Evolutionary conservation across 352 stramenopile species (phyloP).

Genomic region (Pythium utonaiense): DNA sequence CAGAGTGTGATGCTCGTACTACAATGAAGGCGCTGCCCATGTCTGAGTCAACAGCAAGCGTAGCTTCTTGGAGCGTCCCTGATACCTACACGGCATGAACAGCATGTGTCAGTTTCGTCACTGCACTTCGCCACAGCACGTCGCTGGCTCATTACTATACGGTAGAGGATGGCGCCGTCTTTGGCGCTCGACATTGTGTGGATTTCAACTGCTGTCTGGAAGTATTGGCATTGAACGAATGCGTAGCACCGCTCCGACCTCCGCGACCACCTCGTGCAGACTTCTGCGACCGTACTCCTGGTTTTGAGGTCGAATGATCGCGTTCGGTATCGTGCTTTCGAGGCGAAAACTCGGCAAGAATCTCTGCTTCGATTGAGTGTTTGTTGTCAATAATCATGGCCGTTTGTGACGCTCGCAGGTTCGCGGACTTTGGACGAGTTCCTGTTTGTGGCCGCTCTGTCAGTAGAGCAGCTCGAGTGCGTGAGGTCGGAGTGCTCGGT

Average conservation of each 20-base stretch:
- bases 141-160: slow-evolving; percentile 17
- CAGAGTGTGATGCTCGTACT: background rate
- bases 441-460: background rate
- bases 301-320: background rate
- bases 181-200: background rate
- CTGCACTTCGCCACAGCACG: slow-evolving; percentile 3
- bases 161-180: slow-evolving; percentile 2
- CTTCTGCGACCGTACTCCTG: background rate
- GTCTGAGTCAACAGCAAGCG: slow-evolving; percentile 14
- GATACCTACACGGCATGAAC: background rate
- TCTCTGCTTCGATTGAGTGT: slow-evolving; percentile 33
- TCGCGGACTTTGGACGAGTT: background rate
- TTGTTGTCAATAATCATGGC: background rate
- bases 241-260: background rate
- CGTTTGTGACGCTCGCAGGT: background rate
- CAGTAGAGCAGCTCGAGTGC: background rate
- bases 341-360: slow-evolving; percentile 25
- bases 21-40: slow-evolving; percentile 5
- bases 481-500: background rate
- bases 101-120: slow-evolving; percentile 1
- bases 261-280: background rate
- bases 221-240: background rate
- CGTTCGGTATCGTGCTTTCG: background rate
- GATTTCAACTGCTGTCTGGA: background rate
- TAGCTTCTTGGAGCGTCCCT: slow-evolving; percentile 7